Evolutionary conservation across 2,329 filamentous ascomycete species (phyloP), one percentile per base, ranked within the genome.

Genomic region (Curvularia hawaiiensis): DNA sequence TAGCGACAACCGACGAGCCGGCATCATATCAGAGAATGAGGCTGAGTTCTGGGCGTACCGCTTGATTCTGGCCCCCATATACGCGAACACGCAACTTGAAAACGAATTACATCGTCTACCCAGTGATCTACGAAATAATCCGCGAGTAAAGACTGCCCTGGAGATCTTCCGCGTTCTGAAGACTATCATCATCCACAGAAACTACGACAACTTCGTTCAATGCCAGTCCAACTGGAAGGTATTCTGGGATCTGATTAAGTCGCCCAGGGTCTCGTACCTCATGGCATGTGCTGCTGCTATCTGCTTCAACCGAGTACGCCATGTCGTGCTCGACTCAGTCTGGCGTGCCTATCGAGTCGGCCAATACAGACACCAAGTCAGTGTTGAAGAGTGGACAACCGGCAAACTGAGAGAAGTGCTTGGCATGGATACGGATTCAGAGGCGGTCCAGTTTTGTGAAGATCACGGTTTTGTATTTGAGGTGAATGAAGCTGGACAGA

Each of bases 281-380:
- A 85, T 87, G 82, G 85, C 83, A 8, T 88, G 86, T 71, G 84
- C 87, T 24, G 84, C 85, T 1, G 86, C 88, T 64, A 82, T 87
- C 11, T 84, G 84, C 60, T 88, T 89, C 73, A 84, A 83, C 52
- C 75, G 83, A 26, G 76, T 88, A 43, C 83, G 86, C 11, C 79
- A 83, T 50, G 82, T 80, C 24, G 81, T 83, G 6, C 78, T 89
- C 45, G 80, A 83, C 39, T 78, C 80, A 3, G 80, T 87, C 40
- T 84, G 80, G 79, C 80, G 79, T 58, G 81, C 78, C 3, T 85
- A 82, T 65, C 81, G 81, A 63, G 79, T 76, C n/a, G 82, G 80
- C n/a, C 79, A 79, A 47, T 78, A 79, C 58, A 73, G 79, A 78
- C 63, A 79, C 58, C 50, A 65, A 22, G 72, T 53, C 10, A 53